Conservation (phyloP, 805 yeast genomes). For the Spathaspora girioi region DNA sequence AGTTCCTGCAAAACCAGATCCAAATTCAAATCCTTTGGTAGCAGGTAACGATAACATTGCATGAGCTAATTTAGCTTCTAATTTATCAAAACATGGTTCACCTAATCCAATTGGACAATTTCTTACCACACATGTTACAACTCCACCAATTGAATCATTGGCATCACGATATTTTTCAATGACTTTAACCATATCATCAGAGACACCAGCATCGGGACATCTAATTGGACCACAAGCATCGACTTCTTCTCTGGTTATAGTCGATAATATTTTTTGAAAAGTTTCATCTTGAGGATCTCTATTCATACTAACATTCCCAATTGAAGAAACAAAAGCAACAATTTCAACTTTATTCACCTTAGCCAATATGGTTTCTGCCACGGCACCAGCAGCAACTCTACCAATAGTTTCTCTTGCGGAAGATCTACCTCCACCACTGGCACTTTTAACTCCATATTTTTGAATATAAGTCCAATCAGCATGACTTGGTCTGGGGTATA, state of each 20-base stretch:
- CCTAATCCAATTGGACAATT: slow-evolving; percentile 95
- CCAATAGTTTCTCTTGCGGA: slow-evolving; percentile 98
- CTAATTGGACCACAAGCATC: slow-evolving; percentile 88
- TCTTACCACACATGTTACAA: slow-evolving; percentile 94
- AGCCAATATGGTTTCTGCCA: slow-evolving; percentile 86
- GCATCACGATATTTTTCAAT: slow-evolving; percentile 84
- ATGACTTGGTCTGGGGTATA: slow-evolving; percentile 96
- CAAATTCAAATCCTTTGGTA: slow-evolving; percentile 96
- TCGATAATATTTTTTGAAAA: slow-evolving; percentile 65
- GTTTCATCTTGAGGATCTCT: slow-evolving; percentile 63
- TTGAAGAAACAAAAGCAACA: slow-evolving; percentile 94
- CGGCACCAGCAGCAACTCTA: slow-evolving; percentile 97
- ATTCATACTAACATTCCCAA: slow-evolving; percentile 76
- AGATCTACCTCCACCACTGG: slow-evolving; percentile 97
- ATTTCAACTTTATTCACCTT: slow-evolving; percentile 83
- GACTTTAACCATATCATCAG: slow-evolving; percentile 77
- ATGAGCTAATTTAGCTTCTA: slow-evolving; percentile 93
- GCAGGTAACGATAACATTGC: slow-evolving; percentile 98
- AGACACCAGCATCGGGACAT: slow-evolving; percentile 77
- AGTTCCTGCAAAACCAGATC: slow-evolving; percentile 93
- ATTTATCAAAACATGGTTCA: slow-evolving; percentile 95
- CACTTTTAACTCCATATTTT: slow-evolving; percentile 90
- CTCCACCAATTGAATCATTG: slow-evolving; percentile 95
- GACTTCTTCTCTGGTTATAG: slow-evolving; percentile 82
- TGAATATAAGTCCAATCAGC: slow-evolving; percentile 92